Percentiles rank a stretch among this genome's conserved stretches.
These are phyloP conservation scores for Exidia glandulosa DNA, from an alignment of 768 basidiomycete genomes.

Conservation along the genomic window DNA sequence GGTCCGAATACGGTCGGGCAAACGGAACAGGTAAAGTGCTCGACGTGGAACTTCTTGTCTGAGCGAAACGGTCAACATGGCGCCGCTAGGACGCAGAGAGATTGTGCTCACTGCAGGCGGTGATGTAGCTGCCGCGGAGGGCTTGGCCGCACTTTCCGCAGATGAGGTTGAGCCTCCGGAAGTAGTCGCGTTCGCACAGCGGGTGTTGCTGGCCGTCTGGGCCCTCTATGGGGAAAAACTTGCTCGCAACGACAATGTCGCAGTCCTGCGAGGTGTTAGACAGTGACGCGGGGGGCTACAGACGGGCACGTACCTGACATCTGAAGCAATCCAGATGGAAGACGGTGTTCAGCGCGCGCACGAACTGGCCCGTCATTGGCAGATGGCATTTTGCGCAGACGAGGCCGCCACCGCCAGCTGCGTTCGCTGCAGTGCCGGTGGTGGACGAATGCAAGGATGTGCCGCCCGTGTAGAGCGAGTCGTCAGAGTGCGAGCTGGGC, in stretches of 20 bases:
- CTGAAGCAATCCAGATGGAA: constrained; percentile 98
- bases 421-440: not conserved
- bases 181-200: constrained; percentile 98
- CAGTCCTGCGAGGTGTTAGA: constrained; percentile 61
- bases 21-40: constrained; percentile 97
- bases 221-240: constrained; percentile 97
- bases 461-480: constrained; percentile 1
- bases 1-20: constrained; percentile 95
- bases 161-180: constrained; percentile 88
- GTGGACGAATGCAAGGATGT: not conserved
- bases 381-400: not conserved
- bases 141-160: constrained; percentile 95
- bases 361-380: constrained; percentile 89
- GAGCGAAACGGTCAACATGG: constrained; percentile 35
- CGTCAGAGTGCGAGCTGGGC: not conserved
- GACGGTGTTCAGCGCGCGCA: constrained; percentile 85
- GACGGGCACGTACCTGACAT: constrained; percentile 62
- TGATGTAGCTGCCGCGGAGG: constrained; percentile 94
- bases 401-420: not conserved
- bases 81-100: constrained; percentile 37
- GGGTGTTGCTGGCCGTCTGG: constrained; percentile 81
- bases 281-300: not conserved
- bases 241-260: constrained; percentile 89
- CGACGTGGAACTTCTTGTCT: constrained; percentile 99
- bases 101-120: constrained; percentile 87